phyloP scores from a whole-genome alignment of 257 asterid genomes.

The Capsicum chinense region DNA sequence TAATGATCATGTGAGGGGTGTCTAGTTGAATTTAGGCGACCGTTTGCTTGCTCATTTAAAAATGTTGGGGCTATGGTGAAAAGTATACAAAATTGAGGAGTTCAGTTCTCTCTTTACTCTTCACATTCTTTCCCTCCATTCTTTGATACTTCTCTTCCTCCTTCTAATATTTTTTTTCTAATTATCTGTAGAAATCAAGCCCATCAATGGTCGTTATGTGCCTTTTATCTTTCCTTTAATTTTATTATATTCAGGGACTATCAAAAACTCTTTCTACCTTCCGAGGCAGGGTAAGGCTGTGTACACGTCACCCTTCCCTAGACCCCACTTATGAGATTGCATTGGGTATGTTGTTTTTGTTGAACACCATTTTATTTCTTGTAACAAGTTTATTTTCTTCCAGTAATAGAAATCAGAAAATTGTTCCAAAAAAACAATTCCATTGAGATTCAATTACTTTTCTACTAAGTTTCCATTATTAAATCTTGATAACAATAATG shows the following conservation, averaged over 20 bases:
- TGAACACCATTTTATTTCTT: background rate
- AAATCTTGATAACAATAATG: background rate
- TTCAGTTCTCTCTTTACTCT: background rate
- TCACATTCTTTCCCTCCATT: background rate
- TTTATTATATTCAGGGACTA: too few relatives aligned
- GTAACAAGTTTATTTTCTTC: background rate
- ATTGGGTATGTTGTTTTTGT: too few relatives aligned
- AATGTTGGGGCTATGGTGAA: background rate
- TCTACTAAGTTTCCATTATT: background rate
- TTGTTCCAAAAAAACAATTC: background rate
- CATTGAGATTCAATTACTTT: background rate
- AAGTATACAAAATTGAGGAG: background rate
- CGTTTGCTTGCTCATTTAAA: background rate
- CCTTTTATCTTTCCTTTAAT: background rate
- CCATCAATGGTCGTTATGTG: background rate
- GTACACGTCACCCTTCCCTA: too few relatives aligned
- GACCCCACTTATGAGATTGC: too few relatives aligned
- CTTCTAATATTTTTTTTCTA: background rate
- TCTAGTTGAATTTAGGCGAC: background rate
- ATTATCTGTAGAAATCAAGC: slow-evolving; percentile 5
- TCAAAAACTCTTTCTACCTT: background rate
- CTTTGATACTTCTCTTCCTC: background rate
- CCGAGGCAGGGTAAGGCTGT: too few relatives aligned
- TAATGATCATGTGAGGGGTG: background rate
- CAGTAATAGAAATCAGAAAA: background rate